These are phyloP conservation scores for Crotalaria pallida DNA, from an alignment of 306 rosid genomes.

Conservation along the genomic window DNA sequence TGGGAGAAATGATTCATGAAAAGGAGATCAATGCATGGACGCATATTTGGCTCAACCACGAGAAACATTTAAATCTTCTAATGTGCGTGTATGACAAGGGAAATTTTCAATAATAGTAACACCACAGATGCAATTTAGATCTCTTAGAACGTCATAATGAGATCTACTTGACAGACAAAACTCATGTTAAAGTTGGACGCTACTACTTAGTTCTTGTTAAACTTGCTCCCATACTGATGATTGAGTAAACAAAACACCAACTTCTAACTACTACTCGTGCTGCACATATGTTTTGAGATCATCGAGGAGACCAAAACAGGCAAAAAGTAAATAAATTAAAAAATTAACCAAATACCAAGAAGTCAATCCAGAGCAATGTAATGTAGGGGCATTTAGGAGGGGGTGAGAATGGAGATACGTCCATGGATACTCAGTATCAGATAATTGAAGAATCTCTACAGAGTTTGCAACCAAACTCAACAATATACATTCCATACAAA, in stretches of 20 bases:
- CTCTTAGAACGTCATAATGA: neutral
- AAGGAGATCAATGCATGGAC: neutral
- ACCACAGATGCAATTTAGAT: neutral
- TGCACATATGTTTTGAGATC: neutral
- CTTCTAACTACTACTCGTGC: neutral
- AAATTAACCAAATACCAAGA: neutral
- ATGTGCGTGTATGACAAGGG: neutral
- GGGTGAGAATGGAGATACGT: neutral
- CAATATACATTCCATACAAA: neutral
- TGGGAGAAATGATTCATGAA: neutral
- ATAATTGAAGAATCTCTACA: neutral
- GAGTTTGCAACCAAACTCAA: neutral
- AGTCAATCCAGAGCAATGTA: neutral
- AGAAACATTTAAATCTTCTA: neutral
- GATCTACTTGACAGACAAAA: neutral
- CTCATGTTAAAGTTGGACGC: neutral
- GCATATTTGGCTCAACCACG: neutral
- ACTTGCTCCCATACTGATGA: neutral
- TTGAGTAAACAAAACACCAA: neutral
- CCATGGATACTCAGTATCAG: neutral
- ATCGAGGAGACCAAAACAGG: neutral
- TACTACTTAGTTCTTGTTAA: neutral
- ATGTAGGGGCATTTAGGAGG: neutral
- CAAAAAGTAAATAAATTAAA: neutral
- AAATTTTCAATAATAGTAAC: neutral